phyloP scores from a whole-genome alignment of 345 rosid genomes.

The Hibiscus tridactylites region DNA sequence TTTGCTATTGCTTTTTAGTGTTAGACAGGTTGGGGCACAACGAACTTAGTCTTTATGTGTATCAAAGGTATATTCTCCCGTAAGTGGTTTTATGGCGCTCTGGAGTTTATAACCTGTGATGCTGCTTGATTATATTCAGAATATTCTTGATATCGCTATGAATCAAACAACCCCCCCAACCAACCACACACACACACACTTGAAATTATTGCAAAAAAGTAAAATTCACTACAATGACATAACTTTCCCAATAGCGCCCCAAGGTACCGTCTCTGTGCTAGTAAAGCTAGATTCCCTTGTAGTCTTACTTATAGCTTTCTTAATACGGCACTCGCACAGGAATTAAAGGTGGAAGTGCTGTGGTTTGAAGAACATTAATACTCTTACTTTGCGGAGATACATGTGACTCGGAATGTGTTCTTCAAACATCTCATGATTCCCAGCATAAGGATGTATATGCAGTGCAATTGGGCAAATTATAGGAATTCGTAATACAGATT shows the following conservation, averaged over 20 bases:
- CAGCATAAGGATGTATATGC: background rate
- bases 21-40: background rate
- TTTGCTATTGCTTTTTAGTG: background rate
- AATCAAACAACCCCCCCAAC: background rate
- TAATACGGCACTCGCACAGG: conserved; percentile 37
- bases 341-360: background rate
- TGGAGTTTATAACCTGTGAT: background rate
- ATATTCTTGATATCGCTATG: background rate
- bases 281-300: background rate
- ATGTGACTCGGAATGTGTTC: background rate
- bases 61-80: background rate
- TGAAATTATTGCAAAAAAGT: background rate
- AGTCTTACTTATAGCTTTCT: background rate
- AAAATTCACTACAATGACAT: background rate
- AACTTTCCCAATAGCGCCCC: background rate
- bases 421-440: background rate
- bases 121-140: background rate
- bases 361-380: background rate
- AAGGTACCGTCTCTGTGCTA: background rate
- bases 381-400: background rate
- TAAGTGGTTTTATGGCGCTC: background rate
- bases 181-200: background rate
- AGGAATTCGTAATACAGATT: background rate
- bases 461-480: background rate
- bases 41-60: background rate